Conservation (phyloP, 352 stramenopile genomes). For the Phytophthora cryptogea region DNA sequence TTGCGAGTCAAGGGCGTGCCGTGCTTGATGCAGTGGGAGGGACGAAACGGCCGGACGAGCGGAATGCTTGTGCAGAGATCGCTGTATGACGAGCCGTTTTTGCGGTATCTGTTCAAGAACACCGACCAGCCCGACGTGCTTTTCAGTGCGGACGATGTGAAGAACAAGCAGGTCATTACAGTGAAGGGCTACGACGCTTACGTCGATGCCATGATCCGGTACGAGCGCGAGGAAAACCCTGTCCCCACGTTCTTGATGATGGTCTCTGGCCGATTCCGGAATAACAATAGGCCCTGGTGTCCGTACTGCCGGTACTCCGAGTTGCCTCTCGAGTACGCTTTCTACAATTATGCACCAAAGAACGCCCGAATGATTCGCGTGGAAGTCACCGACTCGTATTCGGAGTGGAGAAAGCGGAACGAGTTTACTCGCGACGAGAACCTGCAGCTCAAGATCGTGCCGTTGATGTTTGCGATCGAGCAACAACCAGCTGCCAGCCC, state of each 20-base stretch:
- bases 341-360: constrained; percentile 69
- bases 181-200: constrained; percentile 43
- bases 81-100: constrained; percentile 45
- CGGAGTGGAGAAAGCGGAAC: constrained; percentile 65
- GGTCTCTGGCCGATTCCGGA: constrained; percentile 60
- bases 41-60: constrained; percentile 35
- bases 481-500: constrained; percentile 10
- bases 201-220: constrained; percentile 35
- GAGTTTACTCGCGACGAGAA: constrained; percentile 60
- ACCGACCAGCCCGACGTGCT: constrained; percentile 36
- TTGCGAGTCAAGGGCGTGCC: constrained; percentile 47
- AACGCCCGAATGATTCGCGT: constrained; percentile 62
- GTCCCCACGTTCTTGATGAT: constrained; percentile 68
- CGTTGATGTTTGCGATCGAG: constrained; percentile 51
- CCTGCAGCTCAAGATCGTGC: constrained; percentile 56
- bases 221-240: constrained; percentile 39
- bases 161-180: constrained; percentile 41
- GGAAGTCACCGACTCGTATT: constrained; percentile 65
- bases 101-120: constrained; percentile 56
- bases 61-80: constrained; percentile 41
- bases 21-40: constrained; percentile 49
- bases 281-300: constrained; percentile 82
- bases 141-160: constrained; percentile 22
- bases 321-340: constrained; percentile 70
- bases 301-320: constrained; percentile 82